phyloP scores from a whole-genome alignment of 2,329 filamentous ascomycete species.

The Laburnicola sp. region DNA sequence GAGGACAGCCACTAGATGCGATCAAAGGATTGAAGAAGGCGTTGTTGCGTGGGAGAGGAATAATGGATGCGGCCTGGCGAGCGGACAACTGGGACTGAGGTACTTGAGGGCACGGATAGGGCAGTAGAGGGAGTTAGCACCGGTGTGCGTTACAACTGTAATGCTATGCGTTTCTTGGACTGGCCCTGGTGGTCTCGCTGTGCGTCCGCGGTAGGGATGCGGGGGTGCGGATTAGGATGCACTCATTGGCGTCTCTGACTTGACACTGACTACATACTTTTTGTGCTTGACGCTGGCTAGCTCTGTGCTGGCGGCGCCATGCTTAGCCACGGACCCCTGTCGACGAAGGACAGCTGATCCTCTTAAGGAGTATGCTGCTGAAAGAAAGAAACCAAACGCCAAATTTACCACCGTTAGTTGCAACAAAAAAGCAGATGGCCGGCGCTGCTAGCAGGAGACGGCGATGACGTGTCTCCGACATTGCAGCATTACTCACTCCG shows the following conservation, averaged over 20 bases:
- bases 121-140: constrained; percentile 37
- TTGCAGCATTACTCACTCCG: constrained; percentile 27
- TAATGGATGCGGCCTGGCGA: constrained; percentile 36
- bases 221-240: constrained; percentile 38
- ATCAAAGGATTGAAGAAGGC: constrained; percentile 27
- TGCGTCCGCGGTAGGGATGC: constrained; percentile 39
- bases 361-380: constrained; percentile 31
- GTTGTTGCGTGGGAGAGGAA: constrained; percentile 33
- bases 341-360: constrained; percentile 35
- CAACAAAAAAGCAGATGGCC: constrained; percentile 32
- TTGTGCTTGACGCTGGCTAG: constrained; percentile 36
- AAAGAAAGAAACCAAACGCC: constrained; percentile 31
- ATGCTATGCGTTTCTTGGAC: constrained; percentile 37
- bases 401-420: constrained; percentile 33
- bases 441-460: constrained; percentile 18
- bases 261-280: constrained; percentile 36
- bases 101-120: constrained; percentile 36
- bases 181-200: constrained; percentile 17
- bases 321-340: constrained; percentile 39
- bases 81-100: constrained; percentile 40
- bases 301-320: constrained; percentile 42
- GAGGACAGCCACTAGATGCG: constrained; percentile 43
- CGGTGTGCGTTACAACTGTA: constrained; percentile 32
- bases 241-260: constrained; percentile 35
- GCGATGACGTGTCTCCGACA: constrained; percentile 41